Evolutionary conservation across 495 filamentous ascomycete species (phyloP).

Genomic region (Penicillium odoratum): DNA sequence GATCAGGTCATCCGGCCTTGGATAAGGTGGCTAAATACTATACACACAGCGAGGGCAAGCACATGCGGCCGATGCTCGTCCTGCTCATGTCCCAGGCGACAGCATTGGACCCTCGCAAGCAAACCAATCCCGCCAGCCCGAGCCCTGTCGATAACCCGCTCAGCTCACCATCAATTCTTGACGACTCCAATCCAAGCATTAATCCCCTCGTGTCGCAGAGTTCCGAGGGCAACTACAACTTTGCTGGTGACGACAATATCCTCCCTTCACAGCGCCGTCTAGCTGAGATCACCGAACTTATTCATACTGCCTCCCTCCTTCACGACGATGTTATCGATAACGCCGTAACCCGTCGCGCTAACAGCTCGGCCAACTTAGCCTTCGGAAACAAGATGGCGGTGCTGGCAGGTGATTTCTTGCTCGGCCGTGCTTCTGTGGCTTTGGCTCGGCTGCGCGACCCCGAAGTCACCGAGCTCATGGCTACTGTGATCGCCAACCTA

Average conservation of each 20-base stretch:
- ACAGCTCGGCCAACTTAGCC: conserved; percentile 83
- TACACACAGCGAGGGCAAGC: conserved; percentile 94
- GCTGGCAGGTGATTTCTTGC: conserved; percentile 89
- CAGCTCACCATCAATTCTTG: conserved; percentile 70
- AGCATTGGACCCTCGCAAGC: conserved; percentile 68
- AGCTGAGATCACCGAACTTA: conserved; percentile 95
- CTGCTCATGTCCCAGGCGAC: conserved; percentile 95
- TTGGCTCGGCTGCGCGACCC: conserved; percentile 86
- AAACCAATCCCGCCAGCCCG: conserved; percentile 37
- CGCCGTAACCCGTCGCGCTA: conserved; percentile 75
- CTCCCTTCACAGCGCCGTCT: conserved; percentile 86
- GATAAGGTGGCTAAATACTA: conserved; percentile 98
- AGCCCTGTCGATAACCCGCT: conserved; percentile 72
- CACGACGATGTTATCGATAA: conserved; percentile 99
- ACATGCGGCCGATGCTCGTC: conserved; percentile 90
- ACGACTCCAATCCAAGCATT: conserved; percentile 77
- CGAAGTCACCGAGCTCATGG: conserved; percentile 90
- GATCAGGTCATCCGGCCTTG: conserved; percentile 88
- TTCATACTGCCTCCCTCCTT: conserved; percentile 93
- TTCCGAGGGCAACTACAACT: conserved; percentile 48
- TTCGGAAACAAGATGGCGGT: conserved; percentile 99
- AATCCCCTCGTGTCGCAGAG: conserved; percentile 51
- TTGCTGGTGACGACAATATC: conserved; percentile 31
- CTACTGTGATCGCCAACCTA: conserved; percentile 94
- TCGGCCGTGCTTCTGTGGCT: conserved; percentile 91